Evolutionary conservation across 305 asterid genomes (phyloP).

Genomic region (Fraxinus albicans): DNA sequence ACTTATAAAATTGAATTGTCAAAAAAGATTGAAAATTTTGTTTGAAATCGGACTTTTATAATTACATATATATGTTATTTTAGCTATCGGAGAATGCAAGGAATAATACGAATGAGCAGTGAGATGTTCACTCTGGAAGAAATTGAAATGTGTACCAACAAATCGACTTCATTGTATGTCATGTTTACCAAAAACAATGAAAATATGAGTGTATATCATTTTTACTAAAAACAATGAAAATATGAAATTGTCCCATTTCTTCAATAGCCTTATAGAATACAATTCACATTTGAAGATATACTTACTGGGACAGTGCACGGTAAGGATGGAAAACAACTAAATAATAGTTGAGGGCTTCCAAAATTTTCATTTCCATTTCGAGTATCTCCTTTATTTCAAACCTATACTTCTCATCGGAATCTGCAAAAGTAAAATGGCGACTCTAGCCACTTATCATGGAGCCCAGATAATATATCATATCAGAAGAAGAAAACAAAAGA

Average conservation of each 20-base stretch:
- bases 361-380: conserved; percentile 95
- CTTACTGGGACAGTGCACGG: conserved; percentile 80
- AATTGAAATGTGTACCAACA: neutral
- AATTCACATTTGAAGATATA: conserved; percentile 10
- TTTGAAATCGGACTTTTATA: neutral
- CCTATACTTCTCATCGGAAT: conserved; percentile 69
- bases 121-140: neutral
- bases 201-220: neutral
- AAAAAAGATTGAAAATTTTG: neutral
- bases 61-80: neutral
- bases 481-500: conserved; percentile 7
- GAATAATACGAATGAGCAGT: neutral
- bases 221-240: neutral
- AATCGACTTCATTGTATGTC: neutral
- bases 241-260: neutral
- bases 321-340: conserved; percentile 93
- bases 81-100: neutral
- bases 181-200: neutral
- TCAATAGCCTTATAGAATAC: neutral
- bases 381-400: conserved; percentile 87
- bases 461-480: neutral
- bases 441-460: conserved; percentile 20
- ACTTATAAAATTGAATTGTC: conserved; percentile 8
- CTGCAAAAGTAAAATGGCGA: conserved; percentile 45
- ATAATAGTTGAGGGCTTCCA: conserved; percentile 91